These are phyloP conservation scores for Aureobasidium pullulans DNA, from an alignment of 2,329 filamentous ascomycete genomes.

Conservation along the genomic window DNA sequence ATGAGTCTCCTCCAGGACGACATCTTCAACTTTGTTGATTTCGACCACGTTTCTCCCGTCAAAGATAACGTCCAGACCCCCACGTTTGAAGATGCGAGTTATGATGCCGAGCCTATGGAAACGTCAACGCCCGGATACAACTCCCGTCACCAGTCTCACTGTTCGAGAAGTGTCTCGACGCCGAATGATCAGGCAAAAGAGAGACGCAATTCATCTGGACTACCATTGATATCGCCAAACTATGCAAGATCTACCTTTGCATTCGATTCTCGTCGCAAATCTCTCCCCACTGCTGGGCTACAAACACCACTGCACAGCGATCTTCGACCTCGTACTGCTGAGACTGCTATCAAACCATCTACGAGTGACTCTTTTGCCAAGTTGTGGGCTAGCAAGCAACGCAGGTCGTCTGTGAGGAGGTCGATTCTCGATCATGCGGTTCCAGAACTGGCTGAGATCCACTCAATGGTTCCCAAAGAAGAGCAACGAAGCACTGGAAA, in stretches of 20 bases:
- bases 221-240: slow-evolving; percentile 18
- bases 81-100: neutral
- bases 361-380: slow-evolving; percentile 19
- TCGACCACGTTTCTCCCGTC: slow-evolving; percentile 1
- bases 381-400: slow-evolving; percentile 17
- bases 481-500: neutral
- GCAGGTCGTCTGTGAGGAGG: slow-evolving; percentile 8
- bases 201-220: neutral
- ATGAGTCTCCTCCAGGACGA: slow-evolving; percentile 11
- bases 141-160: neutral
- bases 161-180: neutral
- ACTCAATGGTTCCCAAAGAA: neutral
- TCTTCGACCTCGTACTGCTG: slow-evolving; percentile 23
- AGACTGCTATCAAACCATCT: slow-evolving; percentile 23
- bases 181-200: neutral
- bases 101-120: neutral
- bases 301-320: slow-evolving; percentile 17
- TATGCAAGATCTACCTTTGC: slow-evolving; percentile 27
- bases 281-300: slow-evolving; percentile 21
- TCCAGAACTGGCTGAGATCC: neutral
- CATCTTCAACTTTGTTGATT: slow-evolving; percentile 7
- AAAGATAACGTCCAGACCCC: neutral
- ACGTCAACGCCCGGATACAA: neutral
- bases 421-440: neutral
- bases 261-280: slow-evolving; percentile 26